Percentiles rank a stretch among this genome's conserved stretches.
phyloP scores from a whole-genome alignment of 257 asterid species.

The Cordia subcordata region DNA sequence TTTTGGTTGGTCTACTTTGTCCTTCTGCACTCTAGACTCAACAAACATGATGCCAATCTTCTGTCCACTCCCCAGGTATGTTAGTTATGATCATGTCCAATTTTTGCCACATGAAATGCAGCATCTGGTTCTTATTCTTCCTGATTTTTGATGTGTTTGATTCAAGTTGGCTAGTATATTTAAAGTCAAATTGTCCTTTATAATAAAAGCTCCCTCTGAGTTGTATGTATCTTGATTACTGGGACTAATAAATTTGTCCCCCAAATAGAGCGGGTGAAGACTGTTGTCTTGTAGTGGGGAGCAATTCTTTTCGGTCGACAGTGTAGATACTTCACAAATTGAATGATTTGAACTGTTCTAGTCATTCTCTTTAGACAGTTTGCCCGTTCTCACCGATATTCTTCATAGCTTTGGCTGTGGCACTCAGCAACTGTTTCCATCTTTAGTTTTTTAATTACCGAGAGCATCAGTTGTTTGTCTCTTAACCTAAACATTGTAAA shows the following conservation, averaged over 20 bases:
- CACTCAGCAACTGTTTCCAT: not conserved
- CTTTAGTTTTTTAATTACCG: not conserved
- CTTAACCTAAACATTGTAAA: not conserved
- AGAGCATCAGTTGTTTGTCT: not conserved
- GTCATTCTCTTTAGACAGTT: no score
- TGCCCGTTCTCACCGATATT: not conserved
- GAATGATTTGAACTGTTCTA: no score
- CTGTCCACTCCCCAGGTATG: constrained; percentile 87
- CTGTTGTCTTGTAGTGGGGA: no score
- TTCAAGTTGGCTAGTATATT: no score
- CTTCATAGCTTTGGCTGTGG: not conserved
- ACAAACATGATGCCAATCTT: constrained; percentile 62
- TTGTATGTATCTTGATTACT: no score
- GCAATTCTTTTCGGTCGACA: no score
- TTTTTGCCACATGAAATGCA: not conserved
- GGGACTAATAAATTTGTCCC: no score
- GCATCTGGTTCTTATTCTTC: not conserved
- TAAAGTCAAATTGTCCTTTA: no score
- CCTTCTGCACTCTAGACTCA: constrained; percentile 82
- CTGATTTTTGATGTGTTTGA: no score
- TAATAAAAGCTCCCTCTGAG: no score
- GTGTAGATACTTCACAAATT: no score
- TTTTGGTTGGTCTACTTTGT: constrained; percentile 99
- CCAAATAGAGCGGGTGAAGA: no score
- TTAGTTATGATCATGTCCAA: constrained; percentile 9